Evolutionary conservation across 1,284 basidiomycete genomes (phyloP), one percentile per base, ranked within the genome.

Genomic region (Anthracocystis setariae): DNA sequence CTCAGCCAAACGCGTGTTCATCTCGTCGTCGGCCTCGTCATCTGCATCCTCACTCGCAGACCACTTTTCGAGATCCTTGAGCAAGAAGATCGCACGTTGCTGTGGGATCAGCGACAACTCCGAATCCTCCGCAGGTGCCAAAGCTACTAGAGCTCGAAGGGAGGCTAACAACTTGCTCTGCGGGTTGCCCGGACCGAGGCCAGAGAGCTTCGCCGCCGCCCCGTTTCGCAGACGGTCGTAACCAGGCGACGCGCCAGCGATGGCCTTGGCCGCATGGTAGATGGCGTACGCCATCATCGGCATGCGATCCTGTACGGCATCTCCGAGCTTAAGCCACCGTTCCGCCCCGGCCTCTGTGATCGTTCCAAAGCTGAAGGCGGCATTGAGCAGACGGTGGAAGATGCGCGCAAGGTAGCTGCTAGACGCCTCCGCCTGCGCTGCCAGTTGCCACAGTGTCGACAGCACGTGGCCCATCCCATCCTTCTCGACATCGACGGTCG

Each of bases 151-250:
- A 12, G 89, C 86, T 3, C 89, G 87, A 7, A 98, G 86, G 0
- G 89, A 83, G 13, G 87, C 82, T 2, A 94, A 84, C 2, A 94
- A 93, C 23, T 89, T 87, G 0, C 86, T 87, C 60, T 89, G 89
- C 3, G 89, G 89, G 39, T 89, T 88, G 5, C 82, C 76, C 0
- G 90, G 83, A 1, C 87, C 86, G 10, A 96, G 86, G 17, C 91
- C 91, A 0, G 92, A 85, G 2, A 95, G 83, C 18, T 87, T 87
- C 21, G 92, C 91, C 0, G 94, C 94, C 8, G 94, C 86, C 78
- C 96, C 92, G 82, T 96, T 98, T 32, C 94, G 88, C 75, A 92
- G 92, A 9, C 91, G 87, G 62, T 91, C 90, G 40, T 97, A 87
- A 8, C 88, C 87, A 2, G 88, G 88, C 17, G 77, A 58, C 20